These are phyloP conservation scores for Dioscorea alata DNA, from an alignment of 106 monocot species.

Conservation along the genomic window DNA sequence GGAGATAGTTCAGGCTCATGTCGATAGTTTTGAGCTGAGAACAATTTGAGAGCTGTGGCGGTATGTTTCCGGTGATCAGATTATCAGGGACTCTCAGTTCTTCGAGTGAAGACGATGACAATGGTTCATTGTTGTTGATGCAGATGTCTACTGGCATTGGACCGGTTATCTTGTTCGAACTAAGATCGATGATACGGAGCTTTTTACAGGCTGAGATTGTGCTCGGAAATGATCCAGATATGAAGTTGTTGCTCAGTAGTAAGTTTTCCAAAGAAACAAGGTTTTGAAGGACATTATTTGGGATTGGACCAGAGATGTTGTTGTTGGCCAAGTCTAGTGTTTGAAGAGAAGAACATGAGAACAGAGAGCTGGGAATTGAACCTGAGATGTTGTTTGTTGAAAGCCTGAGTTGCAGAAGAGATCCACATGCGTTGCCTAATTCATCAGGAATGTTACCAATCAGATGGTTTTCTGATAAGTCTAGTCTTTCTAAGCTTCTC, in stretches of 20 bases:
- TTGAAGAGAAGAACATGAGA: slow-evolving; percentile 41
- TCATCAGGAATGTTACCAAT: slow-evolving; percentile 32
- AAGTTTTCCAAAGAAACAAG: slow-evolving; percentile 43
- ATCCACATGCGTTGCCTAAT: slow-evolving; percentile 40
- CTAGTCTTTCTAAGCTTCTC: slow-evolving; percentile 44
- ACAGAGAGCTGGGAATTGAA: slow-evolving; percentile 28
- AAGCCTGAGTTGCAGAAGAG: slow-evolving; percentile 36
- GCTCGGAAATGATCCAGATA: slow-evolving; percentile 51
- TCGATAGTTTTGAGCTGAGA: slow-evolving; percentile 47
- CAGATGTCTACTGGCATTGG: slow-evolving; percentile 42
- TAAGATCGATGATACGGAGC: slow-evolving; percentile 58
- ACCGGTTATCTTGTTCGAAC: slow-evolving; percentile 57
- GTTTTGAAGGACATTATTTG: slow-evolving; percentile 20
- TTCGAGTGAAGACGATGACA: slow-evolving; percentile 33
- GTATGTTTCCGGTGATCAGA: slow-evolving; percentile 46
- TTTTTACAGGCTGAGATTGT: slow-evolving; percentile 35
- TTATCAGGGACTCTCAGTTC: slow-evolving; percentile 74
- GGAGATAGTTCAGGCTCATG: slow-evolving; percentile 62
- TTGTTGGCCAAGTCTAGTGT: slow-evolving; percentile 62
- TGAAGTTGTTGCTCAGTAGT: slow-evolving; percentile 63
- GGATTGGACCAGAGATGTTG: slow-evolving; percentile 45
- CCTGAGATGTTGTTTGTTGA: slow-evolving; percentile 57
- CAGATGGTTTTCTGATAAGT: slow-evolving; percentile 57
- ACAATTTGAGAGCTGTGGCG: slow-evolving; percentile 36
- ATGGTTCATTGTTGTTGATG: neutral